Conservation (phyloP, 805 yeast genomes). For the Saturnispora diversa region DNA sequence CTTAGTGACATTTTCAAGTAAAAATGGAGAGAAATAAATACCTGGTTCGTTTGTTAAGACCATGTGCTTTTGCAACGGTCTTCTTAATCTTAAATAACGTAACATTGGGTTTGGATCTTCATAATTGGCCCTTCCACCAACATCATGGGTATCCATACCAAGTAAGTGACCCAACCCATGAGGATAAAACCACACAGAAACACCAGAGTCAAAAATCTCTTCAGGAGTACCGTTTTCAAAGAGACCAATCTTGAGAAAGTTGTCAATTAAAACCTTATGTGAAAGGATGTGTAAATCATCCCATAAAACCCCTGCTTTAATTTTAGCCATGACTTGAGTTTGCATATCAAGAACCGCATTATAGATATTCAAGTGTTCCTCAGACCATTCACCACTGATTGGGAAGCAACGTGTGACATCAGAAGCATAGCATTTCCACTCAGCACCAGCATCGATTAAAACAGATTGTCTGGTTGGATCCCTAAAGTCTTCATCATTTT, state of each 20-base stretch:
- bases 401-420: constrained; percentile 97
- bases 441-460: constrained; percentile 94
- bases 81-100: constrained; percentile 70
- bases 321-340: constrained; percentile 52
- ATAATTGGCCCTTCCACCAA: constrained; percentile 82
- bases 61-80: constrained; percentile 67
- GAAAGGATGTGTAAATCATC: constrained; percentile 75
- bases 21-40: constrained; percentile 76
- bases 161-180: constrained; percentile 93
- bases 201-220: constrained; percentile 62
- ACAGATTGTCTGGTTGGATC: constrained; percentile 56
- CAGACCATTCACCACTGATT: constrained; percentile 78
- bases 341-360: constrained; percentile 81
- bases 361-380: constrained; percentile 79
- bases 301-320: constrained; percentile 81
- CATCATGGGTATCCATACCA: constrained; percentile 96
- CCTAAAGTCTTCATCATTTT: constrained; percentile 44
- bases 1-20: constrained; percentile 41
- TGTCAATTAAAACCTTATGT: constrained; percentile 67
- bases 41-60: constrained; percentile 95
- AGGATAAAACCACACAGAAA: constrained; percentile 79
- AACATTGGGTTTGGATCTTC: constrained; percentile 74
- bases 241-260: constrained; percentile 66
- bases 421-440: constrained; percentile 86
- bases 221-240: constrained; percentile 49